Conservation (phyloP, 495 filamentous ascomycete genomes). For the Podospora bellae-mahoneyi region DNA sequence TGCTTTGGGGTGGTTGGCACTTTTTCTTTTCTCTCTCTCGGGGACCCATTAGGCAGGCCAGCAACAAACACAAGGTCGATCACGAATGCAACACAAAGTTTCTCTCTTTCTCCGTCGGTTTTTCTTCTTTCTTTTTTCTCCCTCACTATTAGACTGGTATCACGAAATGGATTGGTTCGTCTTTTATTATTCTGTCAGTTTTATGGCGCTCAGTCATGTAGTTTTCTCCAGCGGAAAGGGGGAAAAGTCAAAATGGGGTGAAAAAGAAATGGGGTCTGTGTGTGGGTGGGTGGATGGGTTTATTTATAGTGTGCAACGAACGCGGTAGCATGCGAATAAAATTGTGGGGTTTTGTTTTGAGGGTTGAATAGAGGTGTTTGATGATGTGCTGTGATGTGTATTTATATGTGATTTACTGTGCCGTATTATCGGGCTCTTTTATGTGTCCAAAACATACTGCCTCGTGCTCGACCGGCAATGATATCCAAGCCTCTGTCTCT, state of each 20-base stretch:
- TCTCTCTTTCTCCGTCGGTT: background rate
- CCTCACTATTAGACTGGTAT: background rate
- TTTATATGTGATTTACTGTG: no score
- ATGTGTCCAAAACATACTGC: no score
- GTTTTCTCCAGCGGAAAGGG: background rate
- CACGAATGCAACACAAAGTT: background rate
- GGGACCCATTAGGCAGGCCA: background rate
- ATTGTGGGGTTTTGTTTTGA: background rate
- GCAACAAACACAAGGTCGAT: background rate
- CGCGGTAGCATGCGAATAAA: background rate
- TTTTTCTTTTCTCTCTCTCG: background rate
- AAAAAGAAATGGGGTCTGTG: background rate
- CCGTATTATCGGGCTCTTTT: no score
- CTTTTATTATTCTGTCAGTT: background rate
- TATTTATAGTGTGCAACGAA: background rate
- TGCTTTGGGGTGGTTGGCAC: background rate
- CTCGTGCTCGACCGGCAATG: no score
- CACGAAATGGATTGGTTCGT: conserved; percentile 1
- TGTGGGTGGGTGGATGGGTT: background rate
- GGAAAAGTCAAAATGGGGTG: background rate
- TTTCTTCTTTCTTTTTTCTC: background rate
- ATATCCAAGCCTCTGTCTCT: no score
- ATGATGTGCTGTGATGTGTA: no score
- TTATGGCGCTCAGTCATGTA: background rate
- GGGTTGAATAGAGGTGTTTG: no score